Percentiles rank a stretch among this genome's conserved stretches.
Conservation (phyloP, 164 flowering plant species). For the Piper longum region DNA sequence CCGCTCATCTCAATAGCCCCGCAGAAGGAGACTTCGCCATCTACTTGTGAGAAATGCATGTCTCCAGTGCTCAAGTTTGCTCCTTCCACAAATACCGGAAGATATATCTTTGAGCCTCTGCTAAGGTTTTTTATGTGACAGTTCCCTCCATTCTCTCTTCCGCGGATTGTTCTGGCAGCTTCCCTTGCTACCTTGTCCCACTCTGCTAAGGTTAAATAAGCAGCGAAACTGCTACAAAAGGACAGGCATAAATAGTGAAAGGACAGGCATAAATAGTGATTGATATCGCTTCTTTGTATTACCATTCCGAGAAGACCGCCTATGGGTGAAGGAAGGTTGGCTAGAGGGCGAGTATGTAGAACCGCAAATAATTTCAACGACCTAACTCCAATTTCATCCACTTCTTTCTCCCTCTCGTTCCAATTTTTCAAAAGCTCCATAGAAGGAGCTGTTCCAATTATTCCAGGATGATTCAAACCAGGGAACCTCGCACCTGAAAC, state of each 20-base stretch:
- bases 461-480: constrained; percentile 89
- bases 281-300: background rate
- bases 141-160: constrained; percentile 96
- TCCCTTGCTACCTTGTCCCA: constrained; percentile 80
- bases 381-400: constrained; percentile 61
- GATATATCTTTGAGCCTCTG: constrained; percentile 79
- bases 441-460: constrained; percentile 94
- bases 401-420: constrained; percentile 67
- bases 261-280: background rate
- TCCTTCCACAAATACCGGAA: constrained; percentile 91
- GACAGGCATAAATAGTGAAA: background rate
- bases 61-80: constrained; percentile 92
- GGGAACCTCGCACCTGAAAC: constrained; percentile 74
- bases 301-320: constrained; percentile 88
- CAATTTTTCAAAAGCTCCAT: constrained; percentile 74
- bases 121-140: constrained; percentile 96
- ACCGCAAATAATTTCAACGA: constrained; percentile 66
- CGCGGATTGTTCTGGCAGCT: constrained; percentile 92
- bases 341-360: constrained; percentile 72
- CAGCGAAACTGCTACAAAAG: background rate
- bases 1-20: constrained; percentile 99
- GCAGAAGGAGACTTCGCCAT: constrained; percentile 88
- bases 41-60: constrained; percentile 98
- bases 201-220: constrained; percentile 27
- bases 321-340: constrained; percentile 66